These are phyloP conservation scores for Arabidopsis suecica DNA, from an alignment of 345 rosid genomes.

Conservation along the genomic window DNA sequence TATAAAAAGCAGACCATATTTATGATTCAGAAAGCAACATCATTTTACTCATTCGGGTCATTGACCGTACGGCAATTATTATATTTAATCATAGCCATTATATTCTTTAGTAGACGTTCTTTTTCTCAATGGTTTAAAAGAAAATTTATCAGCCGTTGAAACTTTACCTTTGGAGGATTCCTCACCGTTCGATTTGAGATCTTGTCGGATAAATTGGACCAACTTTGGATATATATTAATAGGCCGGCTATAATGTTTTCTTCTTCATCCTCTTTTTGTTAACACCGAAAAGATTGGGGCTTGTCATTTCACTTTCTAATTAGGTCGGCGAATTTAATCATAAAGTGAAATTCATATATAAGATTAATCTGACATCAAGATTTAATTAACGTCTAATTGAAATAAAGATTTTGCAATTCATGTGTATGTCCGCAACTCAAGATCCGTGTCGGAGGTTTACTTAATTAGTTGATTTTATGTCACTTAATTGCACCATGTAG, in stretches of 20 bases:
- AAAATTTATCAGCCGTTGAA: constrained; percentile 31
- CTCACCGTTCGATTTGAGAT: constrained; percentile 37
- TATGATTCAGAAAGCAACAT: constrained; percentile 32
- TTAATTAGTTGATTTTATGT: background rate
- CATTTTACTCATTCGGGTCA: constrained; percentile 33
- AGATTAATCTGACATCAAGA: background rate
- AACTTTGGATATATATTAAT: constrained; percentile 29
- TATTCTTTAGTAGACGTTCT: constrained; percentile 10
- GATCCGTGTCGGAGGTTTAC: constrained; percentile 37
- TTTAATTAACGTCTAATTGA: background rate
- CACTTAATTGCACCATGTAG: constrained; percentile 2
- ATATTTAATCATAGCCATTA: constrained; percentile 28
- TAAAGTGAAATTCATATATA: background rate
- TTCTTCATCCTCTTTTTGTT: constrained; percentile 31
- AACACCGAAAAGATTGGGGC: constrained; percentile 27
- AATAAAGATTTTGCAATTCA: constrained; percentile 12
- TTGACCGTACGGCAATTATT: constrained; percentile 37
- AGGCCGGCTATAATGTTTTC: constrained; percentile 48
- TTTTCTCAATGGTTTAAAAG: background rate
- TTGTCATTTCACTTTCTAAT: constrained; percentile 37
- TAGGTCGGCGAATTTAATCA: constrained; percentile 7
- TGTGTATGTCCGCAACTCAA: constrained; percentile 39
- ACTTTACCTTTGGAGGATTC: background rate
- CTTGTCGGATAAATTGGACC: constrained; percentile 40
- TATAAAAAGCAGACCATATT: background rate